These are phyloP conservation scores for Lodderomyces oxycetoniae DNA, from an alignment of 1,139 yeast genomes.

Conservation along the genomic window DNA sequence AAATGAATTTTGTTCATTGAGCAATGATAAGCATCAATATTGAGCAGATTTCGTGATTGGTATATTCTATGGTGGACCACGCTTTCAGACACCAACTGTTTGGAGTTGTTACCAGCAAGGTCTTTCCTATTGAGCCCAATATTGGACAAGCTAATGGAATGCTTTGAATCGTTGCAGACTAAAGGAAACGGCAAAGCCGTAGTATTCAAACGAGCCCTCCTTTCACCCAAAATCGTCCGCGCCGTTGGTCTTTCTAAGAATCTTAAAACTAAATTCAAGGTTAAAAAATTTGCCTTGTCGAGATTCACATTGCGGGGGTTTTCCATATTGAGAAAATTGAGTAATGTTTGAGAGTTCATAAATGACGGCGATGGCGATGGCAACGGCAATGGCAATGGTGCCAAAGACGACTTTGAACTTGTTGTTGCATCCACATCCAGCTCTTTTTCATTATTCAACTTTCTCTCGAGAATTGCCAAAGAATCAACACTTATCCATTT, in stretches of 20 bases:
- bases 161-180: constrained; percentile 48
- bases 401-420: no score
- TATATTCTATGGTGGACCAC: constrained; percentile 19
- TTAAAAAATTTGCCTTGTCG: neutral
- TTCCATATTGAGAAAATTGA: constrained; percentile 1
- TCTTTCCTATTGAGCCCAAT: constrained; percentile 22
- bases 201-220: constrained; percentile 37
- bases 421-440: no score
- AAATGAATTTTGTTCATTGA: constrained; percentile 50
- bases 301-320: constrained; percentile 4
- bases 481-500: constrained; percentile 19
- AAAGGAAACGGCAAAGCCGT: constrained; percentile 42
- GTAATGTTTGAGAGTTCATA: constrained; percentile 1
- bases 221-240: constrained; percentile 32
- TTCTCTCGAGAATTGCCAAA: constrained; percentile 16
- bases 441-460: constrained; percentile 15
- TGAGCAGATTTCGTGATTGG: constrained; percentile 18
- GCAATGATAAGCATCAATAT: constrained; percentile 37
- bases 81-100: constrained; percentile 19
- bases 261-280: constrained; percentile 2
- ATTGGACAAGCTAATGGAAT: constrained; percentile 34
- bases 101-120: constrained; percentile 10
- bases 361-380: no score
- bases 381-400: no score
- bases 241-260: constrained; percentile 26